Evolutionary conservation across 2,329 filamentous ascomycete species (phyloP).

Genomic region (Sporothrix globosa): DNA sequence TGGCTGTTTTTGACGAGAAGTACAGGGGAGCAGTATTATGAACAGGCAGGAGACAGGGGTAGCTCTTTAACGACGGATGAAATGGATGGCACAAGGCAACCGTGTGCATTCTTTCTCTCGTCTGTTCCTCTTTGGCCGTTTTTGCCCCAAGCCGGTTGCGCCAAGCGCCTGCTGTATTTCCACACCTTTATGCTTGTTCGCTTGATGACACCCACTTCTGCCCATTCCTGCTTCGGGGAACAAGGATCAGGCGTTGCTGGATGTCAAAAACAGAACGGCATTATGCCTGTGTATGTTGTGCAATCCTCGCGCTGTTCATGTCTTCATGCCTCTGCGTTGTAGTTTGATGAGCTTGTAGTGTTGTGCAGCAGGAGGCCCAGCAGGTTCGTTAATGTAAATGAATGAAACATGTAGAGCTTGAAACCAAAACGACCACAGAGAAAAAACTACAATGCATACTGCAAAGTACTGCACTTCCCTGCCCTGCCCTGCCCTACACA

Average conservation of each 20-base stretch:
- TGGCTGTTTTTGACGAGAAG: slow-evolving; percentile 13
- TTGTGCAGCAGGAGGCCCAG: not conserved
- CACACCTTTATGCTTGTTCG: slow-evolving; percentile 35
- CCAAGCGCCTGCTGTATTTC: slow-evolving; percentile 33
- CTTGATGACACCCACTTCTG: slow-evolving; percentile 34
- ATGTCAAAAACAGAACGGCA: not conserved
- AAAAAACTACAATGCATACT: slow-evolving; percentile 1
- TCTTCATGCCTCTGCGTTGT: slow-evolving; percentile 3
- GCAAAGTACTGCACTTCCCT: too few relatives aligned
- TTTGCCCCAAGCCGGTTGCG: slow-evolving; percentile 17
- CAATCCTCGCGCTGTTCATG: slow-evolving; percentile 12
- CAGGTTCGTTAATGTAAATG: not conserved
- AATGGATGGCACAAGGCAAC: not conserved
- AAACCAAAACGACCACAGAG: not conserved
- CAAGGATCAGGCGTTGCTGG: slow-evolving; percentile 12
- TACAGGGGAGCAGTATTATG: not conserved
- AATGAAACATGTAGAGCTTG: not conserved
- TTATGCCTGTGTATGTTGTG: slow-evolving; percentile 7
- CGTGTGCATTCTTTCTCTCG: too few relatives aligned
- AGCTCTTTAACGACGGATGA: too few relatives aligned
- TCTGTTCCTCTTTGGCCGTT: not conserved
- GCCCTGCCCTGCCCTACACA: too few relatives aligned
- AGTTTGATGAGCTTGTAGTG: not conserved
- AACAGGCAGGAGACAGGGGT: not conserved
- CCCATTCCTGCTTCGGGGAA: not conserved